phyloP scores from a whole-genome alignment of 257 asterid species.

The Thymus mandschuricus region DNA sequence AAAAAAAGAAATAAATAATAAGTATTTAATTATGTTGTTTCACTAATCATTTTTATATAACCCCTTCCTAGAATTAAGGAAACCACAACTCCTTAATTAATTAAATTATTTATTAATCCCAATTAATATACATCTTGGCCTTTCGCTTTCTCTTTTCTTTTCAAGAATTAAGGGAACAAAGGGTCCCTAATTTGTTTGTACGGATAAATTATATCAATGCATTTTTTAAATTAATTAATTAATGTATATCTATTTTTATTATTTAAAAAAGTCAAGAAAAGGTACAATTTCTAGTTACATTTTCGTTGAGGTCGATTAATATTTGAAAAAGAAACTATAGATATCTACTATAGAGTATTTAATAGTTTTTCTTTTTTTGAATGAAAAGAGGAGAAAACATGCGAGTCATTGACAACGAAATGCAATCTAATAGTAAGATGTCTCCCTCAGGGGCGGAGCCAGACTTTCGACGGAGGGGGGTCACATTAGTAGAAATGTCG shows the following conservation, averaged over 20 bases:
- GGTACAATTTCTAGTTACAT: neutral
- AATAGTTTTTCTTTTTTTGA: too few species aligned
- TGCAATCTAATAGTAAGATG: too few species aligned
- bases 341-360: too few species aligned
- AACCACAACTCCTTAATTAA: conserved; percentile 24
- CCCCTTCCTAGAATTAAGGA: conserved; percentile 31
- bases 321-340: neutral
- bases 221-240: too few species aligned
- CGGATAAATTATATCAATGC: neutral
- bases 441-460: too few species aligned
- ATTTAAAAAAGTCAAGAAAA: too few species aligned
- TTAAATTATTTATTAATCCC: conserved; percentile 24
- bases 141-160: conserved; percentile 13
- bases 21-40: conserved; percentile 35
- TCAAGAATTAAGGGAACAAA: conserved; percentile 14
- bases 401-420: too few species aligned
- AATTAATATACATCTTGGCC: neutral
- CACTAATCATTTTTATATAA: conserved; percentile 50
- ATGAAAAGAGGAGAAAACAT: too few species aligned
- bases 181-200: neutral
- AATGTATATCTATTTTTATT: too few species aligned
- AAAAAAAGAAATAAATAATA: neutral
- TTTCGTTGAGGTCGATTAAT: neutral
- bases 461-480: too few species aligned
- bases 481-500: too few species aligned